These are phyloP conservation scores for Sonneratia caseolaris DNA, from an alignment of 345 rosid species.

Conservation along the genomic window DNA sequence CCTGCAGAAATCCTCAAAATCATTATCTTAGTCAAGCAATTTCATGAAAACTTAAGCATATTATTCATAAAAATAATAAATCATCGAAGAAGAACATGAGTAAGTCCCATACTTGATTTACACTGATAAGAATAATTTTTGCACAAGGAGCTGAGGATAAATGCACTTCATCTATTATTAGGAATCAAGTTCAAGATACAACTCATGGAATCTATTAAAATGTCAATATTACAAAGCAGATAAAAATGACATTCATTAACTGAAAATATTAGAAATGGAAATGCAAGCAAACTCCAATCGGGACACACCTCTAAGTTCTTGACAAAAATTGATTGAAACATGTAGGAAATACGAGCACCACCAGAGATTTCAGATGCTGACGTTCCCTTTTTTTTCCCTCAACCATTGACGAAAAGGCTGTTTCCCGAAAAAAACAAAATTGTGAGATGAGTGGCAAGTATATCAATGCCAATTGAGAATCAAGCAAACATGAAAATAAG, in stretches of 20 bases:
- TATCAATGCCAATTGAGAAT: background rate
- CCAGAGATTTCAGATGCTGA: conserved; percentile 86
- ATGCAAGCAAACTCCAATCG: background rate
- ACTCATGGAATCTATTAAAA: background rate
- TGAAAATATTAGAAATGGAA: background rate
- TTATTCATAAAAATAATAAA: background rate
- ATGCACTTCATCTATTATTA: no score
- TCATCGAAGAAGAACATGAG: background rate
- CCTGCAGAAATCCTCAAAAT: conserved; percentile 32
- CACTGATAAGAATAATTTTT: background rate
- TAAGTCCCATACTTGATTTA: background rate
- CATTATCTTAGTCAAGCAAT: background rate
- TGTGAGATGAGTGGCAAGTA: background rate
- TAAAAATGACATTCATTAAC: no score
- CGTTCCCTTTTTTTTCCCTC: conserved; percentile 95
- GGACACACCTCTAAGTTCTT: conserved; percentile 73
- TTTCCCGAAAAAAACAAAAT: background rate
- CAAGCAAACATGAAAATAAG: background rate
- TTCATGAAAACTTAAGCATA: background rate
- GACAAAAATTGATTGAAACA: conserved; percentile 84
- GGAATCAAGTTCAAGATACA: no score
- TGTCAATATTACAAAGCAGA: no score
- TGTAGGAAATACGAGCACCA: conserved; percentile 86
- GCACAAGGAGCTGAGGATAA: no score
- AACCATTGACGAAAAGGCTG: conserved; percentile 81